A percentile compares a stretch with the other conserved stretches of the same genome.
Evolutionary conservation across 345 rosid species (phyloP).

Genomic region (Balakata baccata): DNA sequence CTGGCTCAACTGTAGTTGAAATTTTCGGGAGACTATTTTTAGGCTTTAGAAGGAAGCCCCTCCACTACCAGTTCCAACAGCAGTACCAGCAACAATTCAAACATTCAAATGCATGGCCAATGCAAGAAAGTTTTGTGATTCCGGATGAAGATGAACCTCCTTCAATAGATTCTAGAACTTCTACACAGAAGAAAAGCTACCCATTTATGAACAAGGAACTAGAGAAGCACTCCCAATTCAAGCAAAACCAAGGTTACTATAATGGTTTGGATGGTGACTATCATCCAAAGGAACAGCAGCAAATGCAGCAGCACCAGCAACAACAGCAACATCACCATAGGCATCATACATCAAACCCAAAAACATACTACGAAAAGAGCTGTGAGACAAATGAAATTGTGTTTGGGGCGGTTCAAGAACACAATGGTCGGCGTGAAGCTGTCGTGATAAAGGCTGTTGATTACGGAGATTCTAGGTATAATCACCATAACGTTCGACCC

Average conservation of each 20-base stretch:
- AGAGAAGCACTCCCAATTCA: slow-evolving; percentile 40
- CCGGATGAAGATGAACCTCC: slow-evolving; percentile 82
- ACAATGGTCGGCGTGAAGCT: slow-evolving; percentile 78
- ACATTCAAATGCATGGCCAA: slow-evolving; percentile 54
- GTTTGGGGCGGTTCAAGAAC: slow-evolving; percentile 89
- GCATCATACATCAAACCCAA: slow-evolving; percentile 42
- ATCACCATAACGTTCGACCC: slow-evolving; percentile 59
- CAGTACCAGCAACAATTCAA: slow-evolving; percentile 40
- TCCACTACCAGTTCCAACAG: slow-evolving; percentile 37
- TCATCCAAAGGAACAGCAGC: slow-evolving; percentile 42
- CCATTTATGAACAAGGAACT: slow-evolving; percentile 41
- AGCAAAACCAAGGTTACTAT: slow-evolving; percentile 50
- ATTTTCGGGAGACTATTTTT: slow-evolving; percentile 46
- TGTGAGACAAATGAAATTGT: slow-evolving; percentile 83
- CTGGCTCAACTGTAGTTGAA: slow-evolving; percentile 64
- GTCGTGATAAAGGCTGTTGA: slow-evolving; percentile 92
- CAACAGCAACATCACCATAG: slow-evolving; percentile 49
- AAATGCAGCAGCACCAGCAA: slow-evolving; percentile 32
- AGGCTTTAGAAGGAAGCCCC: slow-evolving; percentile 44
- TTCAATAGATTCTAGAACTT: slow-evolving; percentile 49
- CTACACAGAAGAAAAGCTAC: slow-evolving; percentile 50
- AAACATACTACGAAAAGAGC: slow-evolving; percentile 65
- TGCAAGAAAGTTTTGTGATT: slow-evolving; percentile 77
- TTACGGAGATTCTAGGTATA: slow-evolving; percentile 55
- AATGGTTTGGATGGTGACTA: slow-evolving; percentile 43